Percentiles rank a stretch among this genome's conserved stretches.
Evolutionary conservation across 352 stramenopile species (phyloP).

Genomic region (Phytophthora nicotianae): DNA sequence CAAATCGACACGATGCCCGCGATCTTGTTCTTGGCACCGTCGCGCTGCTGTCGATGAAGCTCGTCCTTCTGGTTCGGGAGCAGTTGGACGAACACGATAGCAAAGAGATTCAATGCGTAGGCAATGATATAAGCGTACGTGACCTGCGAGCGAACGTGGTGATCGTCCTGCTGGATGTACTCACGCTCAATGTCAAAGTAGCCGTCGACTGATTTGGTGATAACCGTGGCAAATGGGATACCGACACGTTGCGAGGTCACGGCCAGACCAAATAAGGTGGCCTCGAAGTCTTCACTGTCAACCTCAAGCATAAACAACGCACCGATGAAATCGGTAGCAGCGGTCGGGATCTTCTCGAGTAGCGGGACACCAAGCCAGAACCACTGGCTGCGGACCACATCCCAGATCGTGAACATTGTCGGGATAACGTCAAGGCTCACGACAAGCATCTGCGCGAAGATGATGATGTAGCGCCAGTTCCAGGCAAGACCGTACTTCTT

Average conservation of each 20-base stretch:
- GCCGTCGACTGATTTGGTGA: constrained; percentile 62
- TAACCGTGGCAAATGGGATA: constrained; percentile 53
- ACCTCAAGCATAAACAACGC: constrained; percentile 66
- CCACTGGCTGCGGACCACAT: constrained; percentile 72
- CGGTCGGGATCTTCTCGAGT: constrained; percentile 54
- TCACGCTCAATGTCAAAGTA: constrained; percentile 64
- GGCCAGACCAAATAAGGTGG: constrained; percentile 53
- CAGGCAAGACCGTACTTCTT: constrained; percentile 47
- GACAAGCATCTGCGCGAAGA: constrained; percentile 49
- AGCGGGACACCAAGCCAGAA: constrained; percentile 68
- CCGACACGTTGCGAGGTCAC: constrained; percentile 47
- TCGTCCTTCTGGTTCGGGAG: constrained; percentile 65
- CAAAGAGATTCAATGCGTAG: constrained; percentile 57
- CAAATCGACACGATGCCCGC: not conserved
- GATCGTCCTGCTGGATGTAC: constrained; percentile 43
- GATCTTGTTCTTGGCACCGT: constrained; percentile 2
- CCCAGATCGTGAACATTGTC: constrained; percentile 70
- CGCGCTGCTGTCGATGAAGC: constrained; percentile 45
- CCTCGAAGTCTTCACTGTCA: constrained; percentile 52
- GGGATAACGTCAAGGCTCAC: constrained; percentile 53
- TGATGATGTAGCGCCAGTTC: constrained; percentile 57
- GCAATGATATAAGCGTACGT: constrained; percentile 68
- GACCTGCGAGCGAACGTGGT: constrained; percentile 55
- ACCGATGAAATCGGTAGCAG: constrained; percentile 44
- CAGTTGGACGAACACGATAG: constrained; percentile 50